Evolutionary conservation across 139 green algal genomes (phyloP).

Genomic region (Chlorella sp.): DNA sequence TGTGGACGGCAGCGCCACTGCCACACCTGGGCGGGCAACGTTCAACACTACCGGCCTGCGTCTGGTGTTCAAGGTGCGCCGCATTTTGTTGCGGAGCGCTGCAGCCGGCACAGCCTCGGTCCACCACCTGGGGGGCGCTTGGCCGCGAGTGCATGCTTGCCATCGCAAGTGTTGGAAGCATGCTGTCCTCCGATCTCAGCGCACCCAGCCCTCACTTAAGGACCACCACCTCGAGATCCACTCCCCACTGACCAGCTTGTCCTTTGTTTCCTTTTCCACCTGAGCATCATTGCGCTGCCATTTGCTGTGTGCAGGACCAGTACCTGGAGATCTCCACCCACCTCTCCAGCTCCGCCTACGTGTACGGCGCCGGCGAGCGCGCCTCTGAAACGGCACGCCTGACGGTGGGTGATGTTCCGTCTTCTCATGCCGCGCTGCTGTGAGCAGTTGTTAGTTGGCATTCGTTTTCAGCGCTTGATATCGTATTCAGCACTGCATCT

Average conservation of each 20-base stretch:
- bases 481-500: not conserved
- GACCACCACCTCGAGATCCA: too few relatives aligned
- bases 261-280: too few relatives aligned
- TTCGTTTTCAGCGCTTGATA: not conserved
- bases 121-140: too few relatives aligned
- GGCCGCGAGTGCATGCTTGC: too few relatives aligned
- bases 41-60: constrained; percentile 43
- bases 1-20: too few relatives aligned
- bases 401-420: not conserved
- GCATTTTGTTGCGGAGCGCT: not conserved
- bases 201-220: too few relatives aligned
- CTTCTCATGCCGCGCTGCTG: not conserved
- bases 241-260: too few relatives aligned
- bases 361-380: constrained; percentile 67
- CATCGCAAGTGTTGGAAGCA: too few relatives aligned
- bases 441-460: not conserved
- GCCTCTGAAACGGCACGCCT: not conserved
- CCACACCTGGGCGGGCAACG: not conserved
- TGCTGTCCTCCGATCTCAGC: too few relatives aligned
- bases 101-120: too few relatives aligned
- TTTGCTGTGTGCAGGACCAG: constrained; percentile 46
- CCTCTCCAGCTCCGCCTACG: constrained; percentile 4
- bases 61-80: constrained; percentile 48
- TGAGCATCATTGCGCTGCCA: too few relatives aligned
- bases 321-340: constrained; percentile 58